A percentile compares a stretch with the other conserved stretches of the same genome.
Conservation (phyloP, 495 filamentous ascomycete genomes). For the Penicillium roqueforti region DNA sequence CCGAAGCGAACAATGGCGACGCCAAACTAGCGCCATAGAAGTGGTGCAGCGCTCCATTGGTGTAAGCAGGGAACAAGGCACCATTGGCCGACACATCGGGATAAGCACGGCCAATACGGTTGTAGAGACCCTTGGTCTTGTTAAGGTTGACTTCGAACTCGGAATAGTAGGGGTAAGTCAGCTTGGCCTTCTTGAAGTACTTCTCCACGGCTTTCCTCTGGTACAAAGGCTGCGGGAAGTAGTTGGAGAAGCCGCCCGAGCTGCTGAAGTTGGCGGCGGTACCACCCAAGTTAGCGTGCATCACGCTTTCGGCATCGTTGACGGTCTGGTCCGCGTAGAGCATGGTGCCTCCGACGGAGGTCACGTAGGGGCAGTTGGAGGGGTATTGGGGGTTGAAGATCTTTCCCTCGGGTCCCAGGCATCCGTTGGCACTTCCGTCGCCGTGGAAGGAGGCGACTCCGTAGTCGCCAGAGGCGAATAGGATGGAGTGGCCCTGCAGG, state of each 20-base stretch:
- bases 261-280: conserved; percentile 45
- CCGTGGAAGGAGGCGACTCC: conserved; percentile 49
- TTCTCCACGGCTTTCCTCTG: conserved; percentile 49
- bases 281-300: conserved; percentile 25
- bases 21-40: conserved; percentile 54
- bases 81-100: conserved; percentile 63
- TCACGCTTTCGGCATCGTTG: conserved; percentile 40
- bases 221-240: conserved; percentile 57
- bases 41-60: conserved; percentile 32
- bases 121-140: conserved; percentile 50
- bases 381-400: conserved; percentile 51
- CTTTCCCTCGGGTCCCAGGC: conserved; percentile 37
- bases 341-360: conserved; percentile 48
- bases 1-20: conserved; percentile 51
- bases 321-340: conserved; percentile 39
- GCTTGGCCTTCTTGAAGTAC: conserved; percentile 48
- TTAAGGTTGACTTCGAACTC: conserved; percentile 34
- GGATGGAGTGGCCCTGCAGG: conserved; percentile 56
- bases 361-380: conserved; percentile 50
- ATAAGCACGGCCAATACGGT: conserved; percentile 56
- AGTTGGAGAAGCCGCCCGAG: conserved; percentile 65
- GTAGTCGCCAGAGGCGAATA: conserved; percentile 59
- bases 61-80: conserved; percentile 49
- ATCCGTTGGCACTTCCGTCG: conserved; percentile 28
- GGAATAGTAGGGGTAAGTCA: conserved; percentile 39